Percentiles rank a stretch among this genome's conserved stretches.
phyloP scores from a whole-genome alignment of 495 filamentous ascomycete species.

The Rusavskia elegans region DNA sequence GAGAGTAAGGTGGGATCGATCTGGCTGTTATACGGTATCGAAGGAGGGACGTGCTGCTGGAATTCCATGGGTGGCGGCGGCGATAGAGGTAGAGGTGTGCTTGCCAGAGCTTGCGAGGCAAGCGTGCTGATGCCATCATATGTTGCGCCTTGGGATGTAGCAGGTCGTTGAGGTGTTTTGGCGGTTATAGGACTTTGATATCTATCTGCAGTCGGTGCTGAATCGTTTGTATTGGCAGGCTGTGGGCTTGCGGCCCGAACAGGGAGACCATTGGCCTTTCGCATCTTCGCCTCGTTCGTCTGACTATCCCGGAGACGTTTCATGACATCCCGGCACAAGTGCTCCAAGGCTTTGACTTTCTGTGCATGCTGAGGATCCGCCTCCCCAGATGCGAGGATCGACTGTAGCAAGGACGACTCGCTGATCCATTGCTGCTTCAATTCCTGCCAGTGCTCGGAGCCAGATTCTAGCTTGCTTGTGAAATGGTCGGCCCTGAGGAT shows the following conservation, averaged over 20 bases:
- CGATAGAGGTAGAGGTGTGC: constrained; percentile 20
- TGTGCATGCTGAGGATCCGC: constrained; percentile 36
- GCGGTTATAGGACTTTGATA: not conserved
- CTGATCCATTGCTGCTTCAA: constrained; percentile 55
- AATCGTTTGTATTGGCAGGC: not conserved
- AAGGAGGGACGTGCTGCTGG: constrained; percentile 6
- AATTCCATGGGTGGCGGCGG: no score
- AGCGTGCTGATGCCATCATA: constrained; percentile 36
- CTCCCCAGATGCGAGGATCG: constrained; percentile 36
- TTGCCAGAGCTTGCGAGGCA: constrained; percentile 34
- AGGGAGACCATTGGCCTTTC: constrained; percentile 22
- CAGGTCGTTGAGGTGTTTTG: constrained; percentile 2
- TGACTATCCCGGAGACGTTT: constrained; percentile 58
- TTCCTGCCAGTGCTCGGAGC: constrained; percentile 53
- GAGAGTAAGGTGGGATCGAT: constrained; percentile 48
- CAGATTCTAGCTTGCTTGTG: constrained; percentile 56
- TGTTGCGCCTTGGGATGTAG: constrained; percentile 15
- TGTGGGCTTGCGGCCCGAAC: not conserved
- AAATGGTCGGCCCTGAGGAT: constrained; percentile 54
- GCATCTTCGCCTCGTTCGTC: constrained; percentile 30
- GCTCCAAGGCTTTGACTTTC: constrained; percentile 51
- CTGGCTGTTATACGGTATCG: constrained; percentile 36
- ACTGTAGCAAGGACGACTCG: constrained; percentile 37
- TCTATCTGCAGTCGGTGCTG: not conserved
- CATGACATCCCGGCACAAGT: constrained; percentile 56